Evolutionary conservation across 2,329 filamentous ascomycete genomes (phyloP).

Genomic region (Penicillium sp.): DNA sequence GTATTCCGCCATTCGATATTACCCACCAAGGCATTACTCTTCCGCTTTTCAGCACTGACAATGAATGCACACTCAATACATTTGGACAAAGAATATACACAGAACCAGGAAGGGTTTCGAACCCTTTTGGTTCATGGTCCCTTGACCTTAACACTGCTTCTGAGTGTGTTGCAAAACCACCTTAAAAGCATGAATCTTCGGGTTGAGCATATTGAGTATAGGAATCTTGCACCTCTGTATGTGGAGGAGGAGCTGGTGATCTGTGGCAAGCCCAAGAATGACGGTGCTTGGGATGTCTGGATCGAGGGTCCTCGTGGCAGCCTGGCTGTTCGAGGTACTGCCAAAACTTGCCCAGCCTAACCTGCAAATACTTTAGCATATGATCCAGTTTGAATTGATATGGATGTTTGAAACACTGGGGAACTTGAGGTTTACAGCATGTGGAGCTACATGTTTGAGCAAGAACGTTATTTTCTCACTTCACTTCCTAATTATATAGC

Average conservation of each 20-base stretch:
- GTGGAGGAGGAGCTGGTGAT: conserved; percentile 69
- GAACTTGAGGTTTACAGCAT: too few relatives aligned
- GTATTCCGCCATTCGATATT: conserved; percentile 61
- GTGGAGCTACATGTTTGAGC: too few relatives aligned
- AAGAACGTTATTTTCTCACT: too few relatives aligned
- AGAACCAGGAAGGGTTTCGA: conserved; percentile 70
- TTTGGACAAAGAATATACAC: conserved; percentile 70
- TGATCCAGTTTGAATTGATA: not conserved
- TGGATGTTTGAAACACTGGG: not conserved
- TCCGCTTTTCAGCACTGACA: conserved; percentile 86
- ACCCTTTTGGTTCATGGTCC: conserved; percentile 85
- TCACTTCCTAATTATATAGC: too few relatives aligned
- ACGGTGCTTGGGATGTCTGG: conserved; percentile 62
- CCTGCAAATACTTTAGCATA: not conserved
- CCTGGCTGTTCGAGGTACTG: conserved; percentile 63
- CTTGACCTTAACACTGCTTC: conserved; percentile 73
- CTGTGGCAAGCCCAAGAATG: conserved; percentile 59
- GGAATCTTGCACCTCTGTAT: conserved; percentile 79
- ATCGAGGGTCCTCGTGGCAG: conserved; percentile 62
- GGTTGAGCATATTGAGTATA: conserved; percentile 68
- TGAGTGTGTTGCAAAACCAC: conserved; percentile 65
- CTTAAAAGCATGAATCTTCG: conserved; percentile 36
- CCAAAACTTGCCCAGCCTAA: conserved; percentile 15
- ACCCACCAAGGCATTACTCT: conserved; percentile 72
- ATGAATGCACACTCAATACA: conserved; percentile 94